A percentile compares a stretch with the other conserved stretches of the same genome.
Evolutionary conservation across 345 rosid species (phyloP).

Genomic region (Moringa oleifera): DNA sequence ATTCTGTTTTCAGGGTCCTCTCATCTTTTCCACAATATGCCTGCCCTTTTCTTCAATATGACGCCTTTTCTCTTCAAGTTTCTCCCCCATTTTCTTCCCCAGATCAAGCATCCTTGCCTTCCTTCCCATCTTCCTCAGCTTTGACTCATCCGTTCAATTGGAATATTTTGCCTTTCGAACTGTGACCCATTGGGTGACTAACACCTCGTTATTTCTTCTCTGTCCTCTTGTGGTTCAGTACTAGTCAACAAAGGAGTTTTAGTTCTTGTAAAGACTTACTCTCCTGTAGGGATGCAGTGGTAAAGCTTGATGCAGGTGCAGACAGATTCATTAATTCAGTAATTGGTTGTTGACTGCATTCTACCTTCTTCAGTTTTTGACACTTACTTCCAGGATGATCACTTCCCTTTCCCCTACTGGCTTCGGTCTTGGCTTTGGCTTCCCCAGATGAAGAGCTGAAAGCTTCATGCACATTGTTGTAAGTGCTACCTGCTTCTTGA

Average conservation of each 20-base stretch:
- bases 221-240: slow-evolving; percentile 25
- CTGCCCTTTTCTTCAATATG: slow-evolving; percentile 74
- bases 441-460: slow-evolving; percentile 23
- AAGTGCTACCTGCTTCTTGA: slow-evolving; percentile 52
- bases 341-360: slow-evolving; percentile 20
- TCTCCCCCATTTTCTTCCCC: slow-evolving; percentile 88
- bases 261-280: slow-evolving; percentile 46
- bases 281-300: slow-evolving; percentile 14
- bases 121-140: slow-evolving; percentile 56
- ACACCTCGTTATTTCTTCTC: slow-evolving; percentile 22
- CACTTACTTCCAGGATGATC: slow-evolving; percentile 33
- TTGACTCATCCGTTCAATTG: slow-evolving; percentile 42
- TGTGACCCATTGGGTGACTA: slow-evolving; percentile 24
- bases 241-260: slow-evolving; percentile 43
- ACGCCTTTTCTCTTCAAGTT: slow-evolving; percentile 83
- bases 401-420: slow-evolving; percentile 13
- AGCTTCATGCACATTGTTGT: slow-evolving; percentile 2
- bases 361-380: slow-evolving; percentile 22
- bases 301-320: slow-evolving; percentile 17
- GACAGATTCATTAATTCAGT: slow-evolving; percentile 18
- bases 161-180: slow-evolving; percentile 20
- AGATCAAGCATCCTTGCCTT: slow-evolving; percentile 73
- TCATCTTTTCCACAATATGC: slow-evolving; percentile 82
- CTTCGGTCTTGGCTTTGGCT: slow-evolving; percentile 32
- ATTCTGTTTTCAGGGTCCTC: slow-evolving; percentile 34